Evolutionary conservation across 805 yeast species (phyloP).

Genomic region (Yamadazyma akitaensis): DNA sequence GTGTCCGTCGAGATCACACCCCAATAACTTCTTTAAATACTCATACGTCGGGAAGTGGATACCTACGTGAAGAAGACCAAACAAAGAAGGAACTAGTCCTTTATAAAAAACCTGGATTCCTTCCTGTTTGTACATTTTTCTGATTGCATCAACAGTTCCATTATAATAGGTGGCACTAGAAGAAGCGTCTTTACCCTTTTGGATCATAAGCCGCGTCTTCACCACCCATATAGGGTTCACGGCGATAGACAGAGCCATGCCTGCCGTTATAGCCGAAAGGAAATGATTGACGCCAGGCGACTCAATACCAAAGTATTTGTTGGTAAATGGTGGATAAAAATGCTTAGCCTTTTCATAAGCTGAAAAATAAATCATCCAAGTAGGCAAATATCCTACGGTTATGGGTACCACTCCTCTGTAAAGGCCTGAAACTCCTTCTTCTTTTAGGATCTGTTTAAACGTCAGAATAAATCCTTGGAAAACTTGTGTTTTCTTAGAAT

Average conservation of each 20-base stretch:
- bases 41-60: slow-evolving; percentile 95
- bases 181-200: slow-evolving; percentile 49
- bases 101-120: slow-evolving; percentile 81
- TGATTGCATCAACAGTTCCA: slow-evolving; percentile 82
- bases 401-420: slow-evolving; percentile 94
- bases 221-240: slow-evolving; percentile 99
- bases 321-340: slow-evolving; percentile 43
- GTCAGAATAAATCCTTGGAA: slow-evolving; percentile 65
- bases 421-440: slow-evolving; percentile 81
- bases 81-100: slow-evolving; percentile 84
- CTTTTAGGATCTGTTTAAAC: slow-evolving; percentile 57
- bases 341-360: slow-evolving; percentile 79
- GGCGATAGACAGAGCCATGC: slow-evolving; percentile 74
- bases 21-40: slow-evolving; percentile 58
- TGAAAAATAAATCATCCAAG: slow-evolving; percentile 95
- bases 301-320: slow-evolving; percentile 21
- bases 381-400: slow-evolving; percentile 89
- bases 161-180: slow-evolving; percentile 46
- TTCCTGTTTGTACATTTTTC: slow-evolving; percentile 72
- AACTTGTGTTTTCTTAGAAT: slow-evolving; percentile 19
- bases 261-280: slow-evolving; percentile 78
- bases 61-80: slow-evolving; percentile 91
- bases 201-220: slow-evolving; percentile 90
- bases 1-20: slow-evolving; percentile 13
- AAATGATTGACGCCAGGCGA: slow-evolving; percentile 38